These are phyloP conservation scores for Hypholoma fasciculare DNA, from an alignment of 768 basidiomycete species.

Conservation along the genomic window DNA sequence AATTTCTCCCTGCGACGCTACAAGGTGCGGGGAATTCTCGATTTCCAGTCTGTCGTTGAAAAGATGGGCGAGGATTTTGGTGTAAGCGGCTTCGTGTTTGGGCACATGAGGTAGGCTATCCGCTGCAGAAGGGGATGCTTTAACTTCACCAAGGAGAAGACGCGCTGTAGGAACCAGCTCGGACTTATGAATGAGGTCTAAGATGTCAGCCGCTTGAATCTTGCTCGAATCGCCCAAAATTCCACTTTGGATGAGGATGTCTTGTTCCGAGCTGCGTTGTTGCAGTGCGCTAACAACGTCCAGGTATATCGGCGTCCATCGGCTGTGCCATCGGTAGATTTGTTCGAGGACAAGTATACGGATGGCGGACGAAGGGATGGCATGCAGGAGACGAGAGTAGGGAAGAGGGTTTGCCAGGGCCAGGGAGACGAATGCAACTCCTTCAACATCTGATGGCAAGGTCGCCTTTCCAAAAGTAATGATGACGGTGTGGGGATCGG, in stretches of 20 bases:
- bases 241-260: constrained; percentile 61
- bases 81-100: constrained; percentile 89
- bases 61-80: constrained; percentile 79
- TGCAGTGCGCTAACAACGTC: constrained; percentile 78
- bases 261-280: constrained; percentile 44
- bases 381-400: constrained; percentile 50
- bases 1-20: constrained; percentile 64
- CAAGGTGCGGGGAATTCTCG: constrained; percentile 78
- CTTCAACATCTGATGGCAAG: constrained; percentile 46
- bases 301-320: constrained; percentile 87
- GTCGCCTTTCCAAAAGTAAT: constrained; percentile 64
- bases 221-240: constrained; percentile 53
- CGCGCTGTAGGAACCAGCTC: constrained; percentile 36
- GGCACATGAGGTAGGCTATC: constrained; percentile 66
- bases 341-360: constrained; percentile 85
- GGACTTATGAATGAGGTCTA: constrained; percentile 49
- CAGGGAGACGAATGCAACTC: constrained; percentile 63
- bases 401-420: constrained; percentile 75
- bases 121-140: constrained; percentile 16
- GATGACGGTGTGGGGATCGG: constrained; percentile 64
- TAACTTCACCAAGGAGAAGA: constrained; percentile 47
- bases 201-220: constrained; percentile 43
- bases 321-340: constrained; percentile 69
- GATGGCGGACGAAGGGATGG: constrained; percentile 61
- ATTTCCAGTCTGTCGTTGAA: constrained; percentile 82